Percentiles rank a stretch among this genome's conserved stretches.
phyloP scores from a whole-genome alignment of 139 green algal genomes.

The Chlamydomonas schloesseri region DNA sequence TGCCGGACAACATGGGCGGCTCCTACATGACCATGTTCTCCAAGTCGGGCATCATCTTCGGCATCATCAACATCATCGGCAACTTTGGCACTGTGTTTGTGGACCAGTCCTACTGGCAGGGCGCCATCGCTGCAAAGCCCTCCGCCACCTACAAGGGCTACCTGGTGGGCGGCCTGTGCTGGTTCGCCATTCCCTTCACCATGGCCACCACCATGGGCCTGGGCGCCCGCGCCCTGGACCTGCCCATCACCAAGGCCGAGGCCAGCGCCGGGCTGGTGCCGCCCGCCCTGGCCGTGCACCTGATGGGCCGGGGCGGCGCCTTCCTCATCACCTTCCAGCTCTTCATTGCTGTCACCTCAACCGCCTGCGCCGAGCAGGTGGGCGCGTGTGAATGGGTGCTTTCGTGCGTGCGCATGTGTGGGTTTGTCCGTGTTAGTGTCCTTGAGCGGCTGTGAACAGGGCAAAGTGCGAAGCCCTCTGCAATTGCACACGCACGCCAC shows the following conservation, averaged over 20 bases:
- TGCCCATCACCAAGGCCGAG: conserved; percentile 85
- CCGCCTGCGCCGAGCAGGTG: conserved; percentile 90
- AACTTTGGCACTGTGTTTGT: conserved; percentile 97
- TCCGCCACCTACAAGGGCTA: conserved; percentile 84
- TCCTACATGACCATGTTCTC: conserved; percentile 94
- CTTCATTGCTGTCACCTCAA: conserved; percentile 87
- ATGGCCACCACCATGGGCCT: conserved; percentile 93
- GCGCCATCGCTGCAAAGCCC: conserved; percentile 90
- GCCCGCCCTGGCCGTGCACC: conserved; percentile 80
- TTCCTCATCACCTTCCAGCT: conserved; percentile 86
- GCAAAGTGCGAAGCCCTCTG: no score
- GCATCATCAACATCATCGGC: conserved; percentile 96
- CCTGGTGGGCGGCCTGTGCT: conserved; percentile 87
- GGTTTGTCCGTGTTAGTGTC: no score
- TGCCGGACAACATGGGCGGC: conserved; percentile 85
- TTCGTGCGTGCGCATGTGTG: no score
- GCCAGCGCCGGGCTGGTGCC: conserved; percentile 85
- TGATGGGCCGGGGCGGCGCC: conserved; percentile 88
- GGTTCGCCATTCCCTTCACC: conserved; percentile 96
- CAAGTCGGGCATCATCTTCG: conserved; percentile 90
- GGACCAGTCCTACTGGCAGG: conserved; percentile 92
- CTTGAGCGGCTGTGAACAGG: no score
- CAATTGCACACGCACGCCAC: no score
- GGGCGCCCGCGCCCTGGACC: conserved; percentile 84
- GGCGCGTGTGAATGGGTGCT: conserved; percentile 20